Conservation (phyloP, 2,329 filamentous ascomycete genomes). For the Neurospora sp. region DNA sequence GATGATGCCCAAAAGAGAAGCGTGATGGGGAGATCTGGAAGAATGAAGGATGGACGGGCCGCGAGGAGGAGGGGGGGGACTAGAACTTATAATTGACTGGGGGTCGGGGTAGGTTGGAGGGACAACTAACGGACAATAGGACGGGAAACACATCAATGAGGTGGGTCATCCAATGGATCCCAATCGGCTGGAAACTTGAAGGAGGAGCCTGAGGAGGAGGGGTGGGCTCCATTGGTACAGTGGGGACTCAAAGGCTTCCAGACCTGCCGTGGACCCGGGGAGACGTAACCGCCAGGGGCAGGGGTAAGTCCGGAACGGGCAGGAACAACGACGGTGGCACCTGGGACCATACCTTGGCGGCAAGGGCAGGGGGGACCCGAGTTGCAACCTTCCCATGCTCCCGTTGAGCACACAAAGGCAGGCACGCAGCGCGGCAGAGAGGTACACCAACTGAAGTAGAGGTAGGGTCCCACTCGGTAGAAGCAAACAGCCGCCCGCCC, state of each 20-base stretch:
- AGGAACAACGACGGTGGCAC: background rate
- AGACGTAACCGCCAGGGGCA: background rate
- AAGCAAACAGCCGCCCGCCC: background rate
- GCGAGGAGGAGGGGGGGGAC: background rate
- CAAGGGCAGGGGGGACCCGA: background rate
- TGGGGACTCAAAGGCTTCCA: background rate
- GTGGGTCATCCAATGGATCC: background rate
- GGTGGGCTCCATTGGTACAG: background rate
- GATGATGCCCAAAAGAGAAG: constrained; percentile 7
- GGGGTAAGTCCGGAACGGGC: background rate
- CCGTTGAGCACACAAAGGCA: background rate
- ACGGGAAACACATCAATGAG: background rate
- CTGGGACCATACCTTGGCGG: background rate
- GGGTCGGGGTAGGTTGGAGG: background rate
- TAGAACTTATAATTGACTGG: background rate
- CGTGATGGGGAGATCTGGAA: background rate
- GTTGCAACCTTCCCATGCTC: background rate
- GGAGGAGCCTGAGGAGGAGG: background rate
- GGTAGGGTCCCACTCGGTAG: background rate
- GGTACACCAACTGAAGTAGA: background rate
- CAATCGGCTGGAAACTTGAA: background rate
- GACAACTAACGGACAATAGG: background rate
- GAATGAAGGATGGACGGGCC: background rate
- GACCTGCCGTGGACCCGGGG: background rate
- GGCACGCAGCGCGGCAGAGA: background rate